Base-by-base conservation (phyloP, 176 grass and related monocot genomes). In the Musa schizocarpa region DNA sequence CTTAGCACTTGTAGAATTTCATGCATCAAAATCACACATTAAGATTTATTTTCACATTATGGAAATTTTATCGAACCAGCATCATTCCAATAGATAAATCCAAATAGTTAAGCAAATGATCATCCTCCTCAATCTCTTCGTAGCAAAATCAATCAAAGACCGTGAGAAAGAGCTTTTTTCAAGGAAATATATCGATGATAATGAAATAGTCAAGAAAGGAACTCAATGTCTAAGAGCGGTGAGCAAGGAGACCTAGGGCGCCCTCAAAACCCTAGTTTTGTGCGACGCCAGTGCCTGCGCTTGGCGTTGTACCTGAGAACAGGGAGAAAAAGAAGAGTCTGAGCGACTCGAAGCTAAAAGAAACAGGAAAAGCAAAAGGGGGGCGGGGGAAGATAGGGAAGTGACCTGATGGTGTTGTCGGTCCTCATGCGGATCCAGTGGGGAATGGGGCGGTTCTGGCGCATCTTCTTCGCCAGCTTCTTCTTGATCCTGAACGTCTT, bases 351-450 rank as follows among this genome's bases (percentile, higher is more conserved):
- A 49, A 69, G 1, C 17, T n/a, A 68, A 1, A 77, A 14, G 19
- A 2, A 79, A 48, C 11, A 29, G 50, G 16, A 52, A 27, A 1
- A 69, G 23, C 50, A 27, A 34, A 17, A 24, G 24, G 54, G 11
- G 50, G 23, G 24, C 43, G 11, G 50, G 23, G 22, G 13, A 72
- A 21, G 19, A 63, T 11, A 29, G 21, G 11, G 51, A 16, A 54
- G 9, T 2, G 8, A 79, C 77, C 77, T 79, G 52, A 79, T 79
- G 27, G 77, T 71, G 65, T 79, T 79, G 13, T 79, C 53, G 27
- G 77, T 79, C 66, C 77, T 79, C 77, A 79, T 50, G 66, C 77
- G 77, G 65, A 79, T 79, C 77, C 77, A 79, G 53, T 79, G 77
- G 53, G 77, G 77, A 53, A 79, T 79, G 24, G 77, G 77, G 26